These are phyloP conservation scores for Botrytis paeoniae DNA, from an alignment of 2,329 filamentous ascomycete genomes.

Conservation along the genomic window DNA sequence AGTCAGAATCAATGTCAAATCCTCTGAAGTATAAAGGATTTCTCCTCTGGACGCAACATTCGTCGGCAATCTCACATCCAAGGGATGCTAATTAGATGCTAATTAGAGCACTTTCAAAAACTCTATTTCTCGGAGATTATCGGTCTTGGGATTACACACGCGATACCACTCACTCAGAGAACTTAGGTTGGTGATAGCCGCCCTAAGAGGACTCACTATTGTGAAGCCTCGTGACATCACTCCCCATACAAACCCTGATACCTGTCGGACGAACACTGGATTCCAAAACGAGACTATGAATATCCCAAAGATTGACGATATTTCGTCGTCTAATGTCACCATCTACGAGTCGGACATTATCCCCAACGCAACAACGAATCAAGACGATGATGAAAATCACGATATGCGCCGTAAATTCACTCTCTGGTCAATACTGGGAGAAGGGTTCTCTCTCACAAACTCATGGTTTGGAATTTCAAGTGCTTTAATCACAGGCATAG, in stretches of 20 bases:
- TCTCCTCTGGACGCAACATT: background rate
- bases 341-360: background rate
- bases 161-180: background rate
- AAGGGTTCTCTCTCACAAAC: conserved; percentile 19
- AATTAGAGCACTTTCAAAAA: background rate
- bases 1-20: background rate
- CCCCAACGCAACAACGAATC: background rate
- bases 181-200: background rate
- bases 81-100: background rate
- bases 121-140: background rate
- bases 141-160: background rate
- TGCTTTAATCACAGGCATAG: conserved; percentile 18
- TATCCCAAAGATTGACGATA: conserved; percentile 8
- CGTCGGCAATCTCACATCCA: background rate
- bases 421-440: conserved; percentile 16
- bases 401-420: conserved; percentile 19
- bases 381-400: background rate
- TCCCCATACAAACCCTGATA: background rate
- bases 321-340: background rate
- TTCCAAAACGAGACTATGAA: background rate
- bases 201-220: background rate
- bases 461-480: conserved; percentile 19
- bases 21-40: background rate
- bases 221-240: background rate
- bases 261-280: background rate